Base-by-base conservation (phyloP, 805 yeast genomes). In the Yarrowia hollandica region DNA sequence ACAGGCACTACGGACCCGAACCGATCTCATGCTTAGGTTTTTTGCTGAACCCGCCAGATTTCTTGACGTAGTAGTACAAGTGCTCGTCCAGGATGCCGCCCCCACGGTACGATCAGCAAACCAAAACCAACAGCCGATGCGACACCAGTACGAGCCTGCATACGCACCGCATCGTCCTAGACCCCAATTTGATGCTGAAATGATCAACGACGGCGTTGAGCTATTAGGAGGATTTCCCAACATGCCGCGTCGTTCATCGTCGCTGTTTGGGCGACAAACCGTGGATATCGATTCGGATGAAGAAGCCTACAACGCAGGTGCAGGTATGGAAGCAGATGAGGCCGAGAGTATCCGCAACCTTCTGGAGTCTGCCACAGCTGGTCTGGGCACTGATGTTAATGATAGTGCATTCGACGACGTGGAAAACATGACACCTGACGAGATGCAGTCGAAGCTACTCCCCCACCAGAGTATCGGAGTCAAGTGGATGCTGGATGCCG, bases 391-490 rank as follows among this genome's bases (percentile, higher is more conserved):
- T 21, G 37, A 30, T n/a, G 37, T 15, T n/a, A 22, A 33, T 21
- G 55, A 33, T 5, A 15, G 30, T 10, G 55, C 28, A 3, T 52
- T 52, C 12, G 44, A 28, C 23, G 58, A 52, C n/a, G 35, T 52
- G 11, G 35, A 52, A 26, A 19, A 52, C 44, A 23, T 52, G 44
- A 52, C 58, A 7, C 44, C 58, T 2, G 44, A 25, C 7, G 15
- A 12, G 5, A 35, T 52, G 58, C 25, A 26, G 11, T 35, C 58
- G 10, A 18, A 38, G 16, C 39, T 55, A n/a, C 23, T 55, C 11
- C 39, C 59, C 5, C 59, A 55, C 22, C 59, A 55, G 19, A 41
- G 37, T 22, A 15, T 39, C 14, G 59, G 59, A 7, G 39, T 55
- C 22, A 55, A 55, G 22, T 55, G 59, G 59, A 39, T 41, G 59